A percentile compares a stretch with the other conserved stretches of the same genome.
Evolutionary conservation across 2,329 filamentous ascomycete species (phyloP).

Genomic region (Sarocladium brachiariae): DNA sequence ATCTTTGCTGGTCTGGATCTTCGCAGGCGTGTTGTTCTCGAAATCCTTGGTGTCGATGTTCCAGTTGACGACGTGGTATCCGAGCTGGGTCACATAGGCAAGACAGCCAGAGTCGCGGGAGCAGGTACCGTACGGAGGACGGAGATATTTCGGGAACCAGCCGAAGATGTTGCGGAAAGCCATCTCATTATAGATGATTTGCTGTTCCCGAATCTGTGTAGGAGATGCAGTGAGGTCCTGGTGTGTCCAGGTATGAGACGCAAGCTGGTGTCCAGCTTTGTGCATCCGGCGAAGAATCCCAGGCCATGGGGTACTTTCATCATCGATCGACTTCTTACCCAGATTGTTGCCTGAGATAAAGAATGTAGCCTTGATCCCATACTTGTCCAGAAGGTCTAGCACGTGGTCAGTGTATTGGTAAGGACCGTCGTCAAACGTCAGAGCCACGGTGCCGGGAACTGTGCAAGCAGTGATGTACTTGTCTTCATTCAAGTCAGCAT

Average conservation of each 20-base stretch:
- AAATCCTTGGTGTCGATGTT: conserved; percentile 58
- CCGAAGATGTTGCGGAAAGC: conserved; percentile 35
- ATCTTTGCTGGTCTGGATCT: conserved; percentile 40
- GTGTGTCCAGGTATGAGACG: conserved; percentile 42
- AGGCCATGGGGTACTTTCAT: conserved; percentile 25
- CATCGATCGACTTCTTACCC: conserved; percentile 35
- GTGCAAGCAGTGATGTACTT: conserved; percentile 27
- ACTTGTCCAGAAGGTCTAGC: conserved; percentile 29
- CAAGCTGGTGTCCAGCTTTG: conserved; percentile 37
- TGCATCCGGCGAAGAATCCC: conserved; percentile 34
- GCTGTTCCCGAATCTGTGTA: conserved; percentile 24
- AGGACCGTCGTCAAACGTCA: conserved; percentile 43
- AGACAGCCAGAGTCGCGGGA: conserved; percentile 31
- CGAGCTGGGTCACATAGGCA: conserved; percentile 29
- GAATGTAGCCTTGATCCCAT: conserved; percentile 30
- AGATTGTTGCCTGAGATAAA: conserved; percentile 37
- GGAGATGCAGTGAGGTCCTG: conserved; percentile 31
- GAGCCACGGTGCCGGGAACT: conserved; percentile 29
- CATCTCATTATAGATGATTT: conserved; percentile 39
- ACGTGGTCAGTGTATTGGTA: conserved; percentile 33
- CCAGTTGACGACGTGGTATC: conserved; percentile 50
- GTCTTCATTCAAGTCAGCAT: not conserved
- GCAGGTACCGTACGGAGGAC: conserved; percentile 39
- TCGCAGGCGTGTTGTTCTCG: conserved; percentile 40
- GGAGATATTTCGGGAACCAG: conserved; percentile 36